Evolutionary conservation across 768 basidiomycete genomes (phyloP).

Genomic region (Rhodotorula graminis): DNA sequence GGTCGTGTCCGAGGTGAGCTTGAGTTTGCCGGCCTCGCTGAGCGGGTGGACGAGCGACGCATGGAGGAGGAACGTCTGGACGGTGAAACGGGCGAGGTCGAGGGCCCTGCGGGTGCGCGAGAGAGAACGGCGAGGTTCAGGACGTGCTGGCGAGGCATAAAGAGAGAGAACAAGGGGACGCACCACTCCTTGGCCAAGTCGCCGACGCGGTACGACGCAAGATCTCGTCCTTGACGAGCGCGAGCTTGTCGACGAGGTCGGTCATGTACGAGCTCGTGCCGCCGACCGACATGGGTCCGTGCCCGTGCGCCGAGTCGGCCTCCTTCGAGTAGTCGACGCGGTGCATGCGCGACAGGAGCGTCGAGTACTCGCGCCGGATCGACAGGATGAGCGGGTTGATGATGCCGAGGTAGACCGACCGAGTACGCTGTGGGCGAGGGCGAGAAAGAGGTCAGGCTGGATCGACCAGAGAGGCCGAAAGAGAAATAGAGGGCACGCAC

Average conservation of each 20-base stretch:
- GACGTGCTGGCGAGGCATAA: too few species aligned
- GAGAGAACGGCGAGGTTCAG: constrained; percentile 24
- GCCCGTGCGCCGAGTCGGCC: constrained; percentile 55
- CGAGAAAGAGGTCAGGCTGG: not conserved
- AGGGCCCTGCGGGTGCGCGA: constrained; percentile 52
- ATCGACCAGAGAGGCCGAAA: rapidly evolving
- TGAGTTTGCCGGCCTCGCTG: constrained; percentile 87
- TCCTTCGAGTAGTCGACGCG: constrained; percentile 73
- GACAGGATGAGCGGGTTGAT: constrained; percentile 46
- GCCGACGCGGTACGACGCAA: constrained; percentile 62
- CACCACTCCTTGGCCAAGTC: constrained; percentile 73
- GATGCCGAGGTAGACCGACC: constrained; percentile 42
- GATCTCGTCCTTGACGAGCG: constrained; percentile 72
- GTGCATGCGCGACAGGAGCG: constrained; percentile 77
- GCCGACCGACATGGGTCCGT: constrained; percentile 54
- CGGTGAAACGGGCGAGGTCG: constrained; percentile 68
- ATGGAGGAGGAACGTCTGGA: constrained; percentile 83
- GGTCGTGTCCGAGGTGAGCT: constrained; percentile 92
- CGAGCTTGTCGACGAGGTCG: constrained; percentile 80
- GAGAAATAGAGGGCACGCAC: constrained; percentile 15
- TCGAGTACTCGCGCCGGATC: constrained; percentile 70
- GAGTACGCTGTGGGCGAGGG: constrained; percentile 10
- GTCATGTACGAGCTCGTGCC: constrained; percentile 74
- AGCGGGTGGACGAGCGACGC: constrained; percentile 88
- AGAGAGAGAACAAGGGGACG: constrained; percentile 36